phyloP scores from a whole-genome alignment of 2,329 filamentous ascomycete genomes.

The Fusarium redolens region DNA sequence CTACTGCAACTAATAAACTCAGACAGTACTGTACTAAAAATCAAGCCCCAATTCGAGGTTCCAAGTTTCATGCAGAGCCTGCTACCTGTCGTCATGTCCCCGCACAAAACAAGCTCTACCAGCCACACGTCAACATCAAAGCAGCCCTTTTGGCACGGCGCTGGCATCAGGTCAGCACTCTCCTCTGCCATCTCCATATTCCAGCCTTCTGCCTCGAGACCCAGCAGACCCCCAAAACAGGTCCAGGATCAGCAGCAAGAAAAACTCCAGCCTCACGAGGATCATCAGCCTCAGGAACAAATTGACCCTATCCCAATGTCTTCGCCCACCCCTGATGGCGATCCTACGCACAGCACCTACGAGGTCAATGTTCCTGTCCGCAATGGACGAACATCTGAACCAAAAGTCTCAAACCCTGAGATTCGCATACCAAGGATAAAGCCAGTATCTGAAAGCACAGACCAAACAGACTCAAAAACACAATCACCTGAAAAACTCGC shows the following conservation, averaged over 20 bases:
- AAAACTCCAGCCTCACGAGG: neutral
- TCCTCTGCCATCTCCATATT: constrained; percentile 24
- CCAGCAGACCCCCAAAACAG: constrained; percentile 19
- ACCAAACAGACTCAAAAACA: constrained; percentile 14
- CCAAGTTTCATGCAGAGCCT: constrained; percentile 20
- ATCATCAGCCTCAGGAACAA: constrained; percentile 13
- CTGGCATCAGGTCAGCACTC: constrained; percentile 23
- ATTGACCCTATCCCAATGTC: constrained; percentile 7
- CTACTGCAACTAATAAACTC: neutral
- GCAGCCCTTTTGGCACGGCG: constrained; percentile 21
- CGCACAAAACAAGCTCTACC: constrained; percentile 30
- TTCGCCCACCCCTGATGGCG: constrained; percentile 28
- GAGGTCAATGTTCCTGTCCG: constrained; percentile 43
- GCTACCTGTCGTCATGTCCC: constrained; percentile 42
- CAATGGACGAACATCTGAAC: constrained; percentile 18
- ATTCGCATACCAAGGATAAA: constrained; percentile 56
- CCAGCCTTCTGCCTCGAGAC: constrained; percentile 7
- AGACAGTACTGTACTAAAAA: neutral
- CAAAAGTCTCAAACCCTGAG: constrained; percentile 34
- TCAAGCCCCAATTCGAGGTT: neutral
- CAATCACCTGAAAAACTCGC: constrained; percentile 50
- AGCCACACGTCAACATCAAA: constrained; percentile 34
- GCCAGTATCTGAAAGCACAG: constrained; percentile 48
- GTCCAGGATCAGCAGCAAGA: constrained; percentile 7
- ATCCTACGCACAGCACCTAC: constrained; percentile 44